Evolutionary conservation across 441 rosid genomes (phyloP), one percentile per base, ranked within the genome.

Genomic region (Aquilaria agallochum): DNA sequence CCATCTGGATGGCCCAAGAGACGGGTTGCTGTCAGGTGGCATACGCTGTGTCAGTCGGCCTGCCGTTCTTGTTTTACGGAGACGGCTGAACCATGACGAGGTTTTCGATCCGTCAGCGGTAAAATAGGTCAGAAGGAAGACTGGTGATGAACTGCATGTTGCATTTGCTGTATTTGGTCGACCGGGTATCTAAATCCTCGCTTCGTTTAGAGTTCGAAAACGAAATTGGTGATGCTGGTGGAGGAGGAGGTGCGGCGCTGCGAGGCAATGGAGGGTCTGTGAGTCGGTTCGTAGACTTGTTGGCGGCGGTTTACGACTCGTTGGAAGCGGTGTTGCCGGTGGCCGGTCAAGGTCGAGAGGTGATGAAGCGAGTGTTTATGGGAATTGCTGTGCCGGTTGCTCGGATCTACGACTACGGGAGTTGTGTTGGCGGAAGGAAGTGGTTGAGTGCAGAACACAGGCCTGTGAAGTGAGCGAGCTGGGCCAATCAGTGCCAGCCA

Each of bases 281-380:
- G 33, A 72, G 77, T 34, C 74, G 80, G 60, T 92, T 92, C 59
- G 81, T 87, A 92, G 98, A 92, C 76, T 73, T 83, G 9, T 67
- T 89, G 60, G 86, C 96, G 0, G 95, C 98, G 13, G 33, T 89
- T 4, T 89, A 80, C 20, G 96, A 92, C 70, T 89, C 96, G 33
- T 68, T 92, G 2, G 93, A 89, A 68, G 85, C 86, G 0, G 84
- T 89, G 31, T 82, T 84, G 54, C 90, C 95, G 4, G 70, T 78
- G 75, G 80, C 71, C 60, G 60, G 75, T 56, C 74, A 69, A 40
- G 87, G 84, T 2, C 72, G 91, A 11, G 70, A 74, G 5, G 72
- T 87, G 31, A 93, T 92, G 1, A 93, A 87, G 59, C 77, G 75
- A 67, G 91, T 84, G 47, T 78, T 83, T 53, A 47, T 87, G 50